Evolutionary conservation across 306 rosid genomes (phyloP).

Genomic region (Mimosa bimucronata): DNA sequence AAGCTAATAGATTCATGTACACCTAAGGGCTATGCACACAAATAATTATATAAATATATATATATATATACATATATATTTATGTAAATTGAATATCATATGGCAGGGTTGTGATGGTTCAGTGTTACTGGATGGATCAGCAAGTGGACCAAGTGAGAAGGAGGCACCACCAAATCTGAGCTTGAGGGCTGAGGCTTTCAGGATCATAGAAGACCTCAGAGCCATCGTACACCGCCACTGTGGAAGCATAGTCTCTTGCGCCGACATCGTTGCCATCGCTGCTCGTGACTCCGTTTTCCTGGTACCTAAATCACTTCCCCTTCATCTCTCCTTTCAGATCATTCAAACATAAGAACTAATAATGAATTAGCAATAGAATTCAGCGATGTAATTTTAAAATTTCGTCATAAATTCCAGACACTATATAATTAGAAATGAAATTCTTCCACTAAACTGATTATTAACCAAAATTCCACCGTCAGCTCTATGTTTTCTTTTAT

Average conservation of each 20-base stretch:
- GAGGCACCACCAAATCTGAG: constrained; percentile 59
- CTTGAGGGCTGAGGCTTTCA: constrained; percentile 52
- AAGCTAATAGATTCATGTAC: not conserved
- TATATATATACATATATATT: too few relatives aligned
- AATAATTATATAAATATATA: too few relatives aligned
- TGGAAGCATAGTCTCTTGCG: constrained; percentile 66
- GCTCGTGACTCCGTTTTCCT: constrained; percentile 63
- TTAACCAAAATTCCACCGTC: too few relatives aligned
- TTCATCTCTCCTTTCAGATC: not conserved
- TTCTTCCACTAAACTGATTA: too few relatives aligned
- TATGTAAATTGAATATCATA: not conserved
- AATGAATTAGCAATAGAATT: too few relatives aligned
- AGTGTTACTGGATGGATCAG: constrained; percentile 63
- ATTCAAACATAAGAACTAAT: too few relatives aligned
- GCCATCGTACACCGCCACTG: constrained; percentile 43
- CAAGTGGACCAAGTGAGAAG: constrained; percentile 68
- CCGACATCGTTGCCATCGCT: constrained; percentile 67
- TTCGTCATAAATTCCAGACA: too few relatives aligned
- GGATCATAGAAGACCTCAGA: constrained; percentile 60
- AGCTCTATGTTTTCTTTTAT: too few relatives aligned
- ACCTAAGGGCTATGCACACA: not conserved
- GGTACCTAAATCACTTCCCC: not conserved
- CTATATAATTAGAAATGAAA: too few relatives aligned
- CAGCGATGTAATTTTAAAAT: too few relatives aligned
- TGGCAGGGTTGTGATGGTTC: constrained; percentile 81